Conservation (phyloP, 176 grass and related monocot genomes). For the Zoysia japonica region DNA sequence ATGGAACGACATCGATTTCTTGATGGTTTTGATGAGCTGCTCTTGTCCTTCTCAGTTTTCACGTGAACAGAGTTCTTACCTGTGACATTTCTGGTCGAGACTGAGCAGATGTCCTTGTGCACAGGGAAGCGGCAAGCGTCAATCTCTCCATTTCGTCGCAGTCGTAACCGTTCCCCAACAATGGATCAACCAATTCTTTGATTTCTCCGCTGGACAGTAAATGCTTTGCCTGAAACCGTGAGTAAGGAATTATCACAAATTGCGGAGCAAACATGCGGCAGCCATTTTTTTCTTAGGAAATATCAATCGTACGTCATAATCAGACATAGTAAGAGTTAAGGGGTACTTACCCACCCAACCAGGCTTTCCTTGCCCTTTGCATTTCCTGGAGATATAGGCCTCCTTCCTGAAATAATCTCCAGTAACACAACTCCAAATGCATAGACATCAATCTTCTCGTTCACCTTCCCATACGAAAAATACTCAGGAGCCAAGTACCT, state of each 20-base stretch:
- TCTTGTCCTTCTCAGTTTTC: no score
- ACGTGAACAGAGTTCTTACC: constrained; percentile 49
- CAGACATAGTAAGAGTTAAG: background rate
- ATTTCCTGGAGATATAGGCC: constrained; percentile 68
- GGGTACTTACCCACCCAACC: constrained; percentile 80
- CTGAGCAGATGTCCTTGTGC: constrained; percentile 59
- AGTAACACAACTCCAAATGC: constrained; percentile 89
- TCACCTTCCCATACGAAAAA: constrained; percentile 83
- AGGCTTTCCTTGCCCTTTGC: constrained; percentile 83
- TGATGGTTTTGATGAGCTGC: no score
- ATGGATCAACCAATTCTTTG: constrained; percentile 67
- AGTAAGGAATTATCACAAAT: constrained; percentile 8
- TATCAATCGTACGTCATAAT: background rate
- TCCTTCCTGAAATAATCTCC: constrained; percentile 93
- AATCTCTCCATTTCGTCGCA: constrained; percentile 77
- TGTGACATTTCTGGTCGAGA: constrained; percentile 65
- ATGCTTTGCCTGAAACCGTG: constrained; percentile 70
- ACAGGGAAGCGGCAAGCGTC: constrained; percentile 62
- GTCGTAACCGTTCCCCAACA: constrained; percentile 57
- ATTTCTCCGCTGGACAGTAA: constrained; percentile 66
- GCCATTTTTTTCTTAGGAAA: background rate
- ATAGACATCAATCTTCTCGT: constrained; percentile 94
- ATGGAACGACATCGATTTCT: background rate
- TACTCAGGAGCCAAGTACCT: constrained; percentile 96
- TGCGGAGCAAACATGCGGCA: constrained; percentile 1